Evolutionary conservation across 1,139 yeast genomes (phyloP), one percentile per base, ranked within the genome.

Genomic region (Casaregolazyma lundiana): DNA sequence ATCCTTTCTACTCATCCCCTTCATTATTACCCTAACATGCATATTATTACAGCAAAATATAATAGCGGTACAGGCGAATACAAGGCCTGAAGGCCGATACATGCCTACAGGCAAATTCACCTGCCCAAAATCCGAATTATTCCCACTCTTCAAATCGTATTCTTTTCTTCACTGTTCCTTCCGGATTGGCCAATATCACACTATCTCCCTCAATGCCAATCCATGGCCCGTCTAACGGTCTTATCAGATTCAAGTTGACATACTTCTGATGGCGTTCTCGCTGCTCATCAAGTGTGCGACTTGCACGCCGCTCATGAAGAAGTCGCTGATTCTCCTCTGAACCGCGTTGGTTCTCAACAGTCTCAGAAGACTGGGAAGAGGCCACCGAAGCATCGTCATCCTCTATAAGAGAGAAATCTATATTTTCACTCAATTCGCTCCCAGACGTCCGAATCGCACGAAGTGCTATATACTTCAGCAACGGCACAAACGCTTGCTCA

Each of bases 391-490:
- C 13, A 9, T 19, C 32, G n/a, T 22, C 36, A 15, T 42, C 45
- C 26, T 42, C 38, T 6, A 42, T 29, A 3, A 42, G 19, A 15
- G 39, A 32, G 24, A 42, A 42, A 8, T 42, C 45, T 13, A 32
- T 41, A 7, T 20, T 40, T n/a, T 36, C 21, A 9, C 52, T 44
- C 30, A 37, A 22, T 6, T 53, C 54, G 22, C 57, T 50, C 7
- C 62, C 61, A 6, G 48, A 48, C 1, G 62, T 57, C 42, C 55
- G 59, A 34, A 81, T 78, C 0, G 86, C 80, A 45, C 95, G 75
- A 47, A 92, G 71, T 0, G 98, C 97, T 61, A 92, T 90, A 62
- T 85, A 90, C 50, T 80, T 77, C 4, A 90, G 79, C 47, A 92
- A 69, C 0, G 97, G 97, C 39, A 82, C 73, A 56, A 87, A 86